Evolutionary conservation across 257 asterid genomes (phyloP), one percentile per base, ranked within the genome.

Genomic region (Misopates orontium): DNA sequence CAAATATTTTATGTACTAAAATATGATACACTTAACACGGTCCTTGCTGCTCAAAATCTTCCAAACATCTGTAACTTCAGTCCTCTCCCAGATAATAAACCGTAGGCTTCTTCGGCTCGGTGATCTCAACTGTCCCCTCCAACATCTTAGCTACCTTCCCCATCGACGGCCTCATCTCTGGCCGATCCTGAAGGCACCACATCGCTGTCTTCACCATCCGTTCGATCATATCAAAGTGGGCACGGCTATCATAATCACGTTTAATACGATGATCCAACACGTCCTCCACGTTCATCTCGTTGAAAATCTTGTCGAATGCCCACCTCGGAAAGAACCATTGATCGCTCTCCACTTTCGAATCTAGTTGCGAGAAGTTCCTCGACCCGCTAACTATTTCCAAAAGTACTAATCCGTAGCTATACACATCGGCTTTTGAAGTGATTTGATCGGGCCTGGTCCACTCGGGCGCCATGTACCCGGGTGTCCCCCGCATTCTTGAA

Each of bases 61-160:
- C 13, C 14, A 15, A 57, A 17, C 23, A 21, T 41, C 10, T 21
- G 13, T 28, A 13, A 8, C 48, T 36, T 61, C 55, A 61, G 23
- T 61, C 58, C 31, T 70, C 81, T 8, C 75, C 78, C 56, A 88
- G 56, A 83, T 74, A 87, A 71, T 82, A 89, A 20, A 87, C 83
- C 0, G 85, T 77, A 0, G 97, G 97, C 45, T 77, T 84, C 60
- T 79, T 70, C 0, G 98, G 97, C 73, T 79, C 83, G 8, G 75
- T 85, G 55, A 91, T 89, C 85, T 89, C 98, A 19, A 89, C 81
- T 0, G 93, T 79, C 70, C 97, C 98, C 72, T 92, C 98, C 49
- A 87, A 64, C 98, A 92, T 92, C 85, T 87, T 89, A 0, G 96
- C 92, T 58, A 87, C 97, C 73, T 92, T 87, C 73, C 96, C 97